Conservation (phyloP, 2,329 filamentous ascomycete genomes). For the Microcyclospora pomicola region DNA sequence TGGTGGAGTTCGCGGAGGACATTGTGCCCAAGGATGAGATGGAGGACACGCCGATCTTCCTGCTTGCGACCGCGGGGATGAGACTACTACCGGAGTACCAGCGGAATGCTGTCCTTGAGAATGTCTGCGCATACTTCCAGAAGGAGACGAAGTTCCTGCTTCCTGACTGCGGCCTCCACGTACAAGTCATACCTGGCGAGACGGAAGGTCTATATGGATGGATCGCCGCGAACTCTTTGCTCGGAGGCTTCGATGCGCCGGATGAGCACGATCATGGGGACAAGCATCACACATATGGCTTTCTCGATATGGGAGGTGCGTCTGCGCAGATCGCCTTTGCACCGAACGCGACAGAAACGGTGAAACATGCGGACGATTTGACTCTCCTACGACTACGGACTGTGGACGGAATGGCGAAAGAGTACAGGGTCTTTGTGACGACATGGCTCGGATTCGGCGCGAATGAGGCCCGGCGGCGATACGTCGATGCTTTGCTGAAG, state of each 20-base stretch:
- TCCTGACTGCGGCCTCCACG: conserved; percentile 77
- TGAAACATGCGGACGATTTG: conserved; percentile 78
- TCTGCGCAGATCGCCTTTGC: conserved; percentile 97
- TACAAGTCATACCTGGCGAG: conserved; percentile 89
- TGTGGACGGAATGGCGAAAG: conserved; percentile 59
- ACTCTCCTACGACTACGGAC: conserved; percentile 76
- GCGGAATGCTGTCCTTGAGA: conserved; percentile 56
- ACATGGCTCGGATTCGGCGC: conserved; percentile 98
- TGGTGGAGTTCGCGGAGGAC: conserved; percentile 69
- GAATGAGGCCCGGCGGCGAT: conserved; percentile 76
- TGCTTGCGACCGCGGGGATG: conserved; percentile 94
- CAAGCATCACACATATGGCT: conserved; percentile 86
- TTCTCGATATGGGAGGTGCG: conserved; percentile 95
- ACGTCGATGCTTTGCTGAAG: conserved; percentile 62
- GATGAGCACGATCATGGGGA: conserved; percentile 67
- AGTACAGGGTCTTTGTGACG: conserved; percentile 86
- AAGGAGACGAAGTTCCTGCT: conserved; percentile 66
- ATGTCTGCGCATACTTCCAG: conserved; percentile 72
- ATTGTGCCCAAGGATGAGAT: conserved; percentile 65
- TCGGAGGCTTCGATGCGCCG: conserved; percentile 77
- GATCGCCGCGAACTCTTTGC: conserved; percentile 90
- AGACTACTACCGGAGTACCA: conserved; percentile 64
- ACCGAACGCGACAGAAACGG: conserved; percentile 78
- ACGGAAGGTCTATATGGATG: conserved; percentile 94
- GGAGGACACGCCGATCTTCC: conserved; percentile 75